Conservation (phyloP, 768 basidiomycete species). For the Ephemerocybe angulata region DNA sequence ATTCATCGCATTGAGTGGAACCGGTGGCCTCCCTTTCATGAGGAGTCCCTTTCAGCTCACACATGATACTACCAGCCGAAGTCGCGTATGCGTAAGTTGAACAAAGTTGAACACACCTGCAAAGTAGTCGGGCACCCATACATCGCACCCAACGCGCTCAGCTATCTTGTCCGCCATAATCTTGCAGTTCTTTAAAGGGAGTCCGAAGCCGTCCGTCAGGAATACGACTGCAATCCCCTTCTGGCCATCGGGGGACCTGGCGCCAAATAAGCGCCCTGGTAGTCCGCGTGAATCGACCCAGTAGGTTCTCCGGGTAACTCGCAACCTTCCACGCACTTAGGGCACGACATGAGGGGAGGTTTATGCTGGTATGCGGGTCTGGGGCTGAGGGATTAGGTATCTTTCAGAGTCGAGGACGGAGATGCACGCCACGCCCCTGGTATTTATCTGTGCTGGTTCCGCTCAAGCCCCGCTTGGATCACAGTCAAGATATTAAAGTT, state of each 20-base stretch:
- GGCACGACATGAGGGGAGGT: no score
- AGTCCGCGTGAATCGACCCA: constrained; percentile 34
- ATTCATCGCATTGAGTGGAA: not conserved
- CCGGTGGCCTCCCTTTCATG: constrained; percentile 2
- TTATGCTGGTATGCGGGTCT: no score
- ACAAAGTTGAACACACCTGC: constrained; percentile 31
- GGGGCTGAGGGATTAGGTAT: no score
- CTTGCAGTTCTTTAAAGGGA: constrained; percentile 49
- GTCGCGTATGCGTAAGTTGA: not conserved
- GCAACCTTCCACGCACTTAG: no score
- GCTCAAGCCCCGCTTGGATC: no score
- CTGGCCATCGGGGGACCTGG: constrained; percentile 11
- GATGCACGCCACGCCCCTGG: no score
- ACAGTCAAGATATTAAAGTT: no score
- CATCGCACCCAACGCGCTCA: constrained; percentile 48
- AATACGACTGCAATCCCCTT: constrained; percentile 42
- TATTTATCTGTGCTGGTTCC: no score
- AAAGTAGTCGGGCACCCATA: constrained; percentile 66
- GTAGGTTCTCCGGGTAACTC: constrained; percentile 43
- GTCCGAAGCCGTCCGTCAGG: constrained; percentile 55
- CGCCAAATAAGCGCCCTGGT: constrained; percentile 43
- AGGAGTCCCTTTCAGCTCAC: no score
- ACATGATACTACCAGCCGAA: not conserved
- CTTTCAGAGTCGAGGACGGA: no score
- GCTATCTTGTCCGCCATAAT: constrained; percentile 56